Evolutionary conservation across 2,329 filamentous ascomycete species (phyloP), one percentile per base, ranked within the genome.

Genomic region (Lecanosticta acicola): DNA sequence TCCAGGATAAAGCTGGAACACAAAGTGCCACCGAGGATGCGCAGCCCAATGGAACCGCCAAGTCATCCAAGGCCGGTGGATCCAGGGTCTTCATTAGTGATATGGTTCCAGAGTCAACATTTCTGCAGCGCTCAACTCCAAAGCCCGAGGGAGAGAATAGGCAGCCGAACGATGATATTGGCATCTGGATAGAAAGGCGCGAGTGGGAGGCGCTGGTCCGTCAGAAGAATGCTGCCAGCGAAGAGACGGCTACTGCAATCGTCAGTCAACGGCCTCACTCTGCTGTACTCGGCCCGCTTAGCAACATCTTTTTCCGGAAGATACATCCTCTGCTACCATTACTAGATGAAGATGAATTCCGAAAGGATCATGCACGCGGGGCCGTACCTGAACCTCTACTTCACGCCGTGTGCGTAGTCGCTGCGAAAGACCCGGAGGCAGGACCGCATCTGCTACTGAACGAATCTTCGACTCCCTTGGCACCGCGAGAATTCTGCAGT

Each of bases 271-370:
- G 54, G 32, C 55, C 60, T 63, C 45, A 55, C 66, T 33, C 66
- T 62, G 32, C 66, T 59, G 45, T 62, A 56, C 18, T 62, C 48
- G 55, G 58, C 61, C 53, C 67, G 54, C 67, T 75, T 3, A 59
- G 73, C 13, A 63, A 71, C 37, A 66, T 74, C 8, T 75, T 72
- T 56, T 72, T 74, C 43, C 49, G 53, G 29, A 70, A 67, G 43
- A 62, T 75, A 1, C 69, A 75, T 41, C 71, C 71, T 16, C 57
- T 75, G 3, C 62, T 75, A 3, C 72, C 72, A 2, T 59, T 75
- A 1, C 62, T 75, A 18, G 67, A 73, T 51, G 66, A 69, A 50
- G 59, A 64, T 4, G 62, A 69, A 39, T 72, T 72, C 46, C 63
- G 66, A 24, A 58, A 59, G 10, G 59, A 65, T 43, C 66, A 68